These are phyloP conservation scores for Tetrahymena malaccensis DNA, from an alignment of 73 alveolate genomes.

Conservation along the genomic window DNA sequence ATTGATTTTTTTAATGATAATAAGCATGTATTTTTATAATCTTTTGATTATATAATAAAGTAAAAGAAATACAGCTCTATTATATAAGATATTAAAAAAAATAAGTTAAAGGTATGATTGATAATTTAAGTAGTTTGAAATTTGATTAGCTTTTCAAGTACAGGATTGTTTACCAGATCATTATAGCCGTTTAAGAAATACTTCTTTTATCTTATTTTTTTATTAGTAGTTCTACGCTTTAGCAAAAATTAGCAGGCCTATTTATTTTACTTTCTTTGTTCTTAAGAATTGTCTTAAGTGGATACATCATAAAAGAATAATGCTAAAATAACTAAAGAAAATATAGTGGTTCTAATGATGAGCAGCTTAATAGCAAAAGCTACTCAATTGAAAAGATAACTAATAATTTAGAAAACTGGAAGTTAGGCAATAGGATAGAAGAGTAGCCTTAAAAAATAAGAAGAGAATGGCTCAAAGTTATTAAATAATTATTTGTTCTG, in stretches of 20 bases:
- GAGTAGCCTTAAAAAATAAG: background rate
- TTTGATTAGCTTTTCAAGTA: background rate
- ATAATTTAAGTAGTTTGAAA: background rate
- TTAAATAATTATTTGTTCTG: background rate
- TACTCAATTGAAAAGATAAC: background rate
- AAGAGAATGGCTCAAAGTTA: background rate
- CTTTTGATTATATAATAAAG: background rate
- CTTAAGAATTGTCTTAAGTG: background rate
- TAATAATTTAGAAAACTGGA: background rate
- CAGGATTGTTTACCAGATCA: background rate
- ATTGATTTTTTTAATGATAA: background rate
- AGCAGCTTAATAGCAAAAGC: background rate
- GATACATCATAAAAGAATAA: background rate
- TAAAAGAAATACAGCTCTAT: background rate
- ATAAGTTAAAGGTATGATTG: background rate
- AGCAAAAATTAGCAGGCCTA: background rate
- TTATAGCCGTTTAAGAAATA: background rate
- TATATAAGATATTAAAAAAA: background rate
- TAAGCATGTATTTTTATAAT: background rate
- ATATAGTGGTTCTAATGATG: background rate
- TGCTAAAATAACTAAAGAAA: background rate
- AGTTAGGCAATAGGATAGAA: background rate
- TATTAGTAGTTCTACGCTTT: background rate
- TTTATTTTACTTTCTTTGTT: background rate
- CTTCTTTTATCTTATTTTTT: background rate